Conservation (phyloP, 352 stramenopile species). For the Globisporangium mamillatum region DNA sequence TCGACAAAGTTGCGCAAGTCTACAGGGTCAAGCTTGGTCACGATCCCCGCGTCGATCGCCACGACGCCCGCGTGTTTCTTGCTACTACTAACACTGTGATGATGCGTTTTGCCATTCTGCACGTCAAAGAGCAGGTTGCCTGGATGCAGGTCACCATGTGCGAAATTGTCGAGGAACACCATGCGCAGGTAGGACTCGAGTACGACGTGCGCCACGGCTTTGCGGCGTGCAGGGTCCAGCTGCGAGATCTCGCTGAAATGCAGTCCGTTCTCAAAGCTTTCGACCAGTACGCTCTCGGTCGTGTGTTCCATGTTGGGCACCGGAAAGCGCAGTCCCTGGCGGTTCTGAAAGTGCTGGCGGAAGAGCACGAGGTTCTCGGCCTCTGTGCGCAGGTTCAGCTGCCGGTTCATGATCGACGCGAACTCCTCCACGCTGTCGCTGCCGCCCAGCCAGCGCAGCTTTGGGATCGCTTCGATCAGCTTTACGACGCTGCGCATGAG, state of each 20-base stretch:
- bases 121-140: constrained; percentile 88
- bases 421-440: constrained; percentile 86
- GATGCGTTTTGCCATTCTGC: constrained; percentile 5
- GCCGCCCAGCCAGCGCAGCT: constrained; percentile 67
- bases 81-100: neutral
- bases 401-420: constrained; percentile 79
- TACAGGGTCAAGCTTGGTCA: constrained; percentile 69
- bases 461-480: constrained; percentile 60
- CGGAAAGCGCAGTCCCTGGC: constrained; percentile 66
- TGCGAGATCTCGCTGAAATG: constrained; percentile 71
- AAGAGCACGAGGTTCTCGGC: constrained; percentile 86
- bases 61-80: constrained; percentile 45
- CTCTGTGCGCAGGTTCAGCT: constrained; percentile 92
- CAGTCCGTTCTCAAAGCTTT: constrained; percentile 86
- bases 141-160: constrained; percentile 91
- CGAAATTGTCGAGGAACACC: constrained; percentile 96
- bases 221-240: constrained; percentile 44
- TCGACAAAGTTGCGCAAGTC: constrained; percentile 86
- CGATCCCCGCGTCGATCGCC: constrained; percentile 83
- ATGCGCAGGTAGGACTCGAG: constrained; percentile 90
- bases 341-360: constrained; percentile 64
- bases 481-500: constrained; percentile 62
- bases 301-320: constrained; percentile 65
- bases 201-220: constrained; percentile 72
- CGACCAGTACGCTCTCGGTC: constrained; percentile 86